Percentiles rank a stretch among this genome's conserved stretches.
Evolutionary conservation across 2,329 filamentous ascomycete species (phyloP).

Genomic region (Fusarium newnesense): DNA sequence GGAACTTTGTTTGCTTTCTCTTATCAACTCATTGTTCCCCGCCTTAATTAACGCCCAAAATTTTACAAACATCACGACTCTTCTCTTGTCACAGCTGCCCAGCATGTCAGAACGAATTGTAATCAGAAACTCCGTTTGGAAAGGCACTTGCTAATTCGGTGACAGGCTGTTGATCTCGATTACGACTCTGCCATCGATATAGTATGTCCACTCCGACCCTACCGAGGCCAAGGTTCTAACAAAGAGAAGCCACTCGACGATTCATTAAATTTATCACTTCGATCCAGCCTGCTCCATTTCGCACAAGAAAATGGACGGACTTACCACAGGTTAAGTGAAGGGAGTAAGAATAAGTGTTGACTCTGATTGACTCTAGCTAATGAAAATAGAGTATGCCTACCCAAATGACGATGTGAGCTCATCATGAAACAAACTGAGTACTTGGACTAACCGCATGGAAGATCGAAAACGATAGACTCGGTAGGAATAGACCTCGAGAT

Average conservation of each 20-base stretch:
- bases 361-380: background rate
- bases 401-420: conserved; percentile 28
- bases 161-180: conserved; percentile 6
- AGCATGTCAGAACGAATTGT: conserved; percentile 22
- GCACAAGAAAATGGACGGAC: conserved; percentile 26
- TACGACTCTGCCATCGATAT: conserved; percentile 22
- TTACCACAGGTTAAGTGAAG: conserved; percentile 25
- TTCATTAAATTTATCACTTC: conserved; percentile 16
- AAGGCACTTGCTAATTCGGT: background rate
- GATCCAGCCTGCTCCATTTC: conserved; percentile 21
- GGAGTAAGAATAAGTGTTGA: background rate
- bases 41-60: background rate
- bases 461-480: conserved; percentile 21
- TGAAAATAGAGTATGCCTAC: conserved; percentile 7
- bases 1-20: background rate
- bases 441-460: background rate
- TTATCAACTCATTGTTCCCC: background rate
- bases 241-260: conserved; percentile 13
- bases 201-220: background rate
- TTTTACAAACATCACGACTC: background rate
- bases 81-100: accelerated
- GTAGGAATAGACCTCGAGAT: background rate
- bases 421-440: accelerated
- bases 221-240: background rate
- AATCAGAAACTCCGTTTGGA: accelerated